Conservation (phyloP, 805 yeast species). For the Vanderwaltozyma yarrowii region DNA sequence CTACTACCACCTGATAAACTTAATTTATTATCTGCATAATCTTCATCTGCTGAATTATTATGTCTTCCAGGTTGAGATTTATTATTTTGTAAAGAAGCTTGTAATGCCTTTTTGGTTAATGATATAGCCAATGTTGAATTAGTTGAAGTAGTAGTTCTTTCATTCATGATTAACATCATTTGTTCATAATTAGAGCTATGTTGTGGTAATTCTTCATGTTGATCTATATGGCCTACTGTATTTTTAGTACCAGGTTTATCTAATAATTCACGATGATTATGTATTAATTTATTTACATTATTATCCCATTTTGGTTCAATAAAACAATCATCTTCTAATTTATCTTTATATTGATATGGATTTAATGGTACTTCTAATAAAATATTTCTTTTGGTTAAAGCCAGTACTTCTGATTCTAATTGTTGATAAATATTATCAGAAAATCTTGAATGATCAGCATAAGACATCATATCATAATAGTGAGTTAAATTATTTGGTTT, state of each 20-base stretch:
- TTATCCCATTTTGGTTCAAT: slow-evolving; percentile 38
- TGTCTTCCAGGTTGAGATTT: not conserved
- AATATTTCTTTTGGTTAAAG: slow-evolving; percentile 67
- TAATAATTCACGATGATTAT: slow-evolving; percentile 34
- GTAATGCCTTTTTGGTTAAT: slow-evolving; percentile 19
- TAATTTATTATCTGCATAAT: not conserved
- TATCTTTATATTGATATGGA: slow-evolving; percentile 44
- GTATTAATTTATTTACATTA: slow-evolving; percentile 24
- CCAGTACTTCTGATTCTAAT: slow-evolving; percentile 80
- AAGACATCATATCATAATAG: slow-evolving; percentile 76
- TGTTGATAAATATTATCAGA: slow-evolving; percentile 70
- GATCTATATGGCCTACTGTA: slow-evolving; percentile 35
- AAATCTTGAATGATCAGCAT: slow-evolving; percentile 72
- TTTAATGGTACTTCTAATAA: slow-evolving; percentile 65
- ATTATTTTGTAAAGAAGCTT: not conserved
- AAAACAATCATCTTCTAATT: slow-evolving; percentile 19
- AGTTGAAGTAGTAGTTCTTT: slow-evolving; percentile 32
- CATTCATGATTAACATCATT: slow-evolving; percentile 64
- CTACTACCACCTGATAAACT: not conserved
- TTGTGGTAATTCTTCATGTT: slow-evolving; percentile 64
- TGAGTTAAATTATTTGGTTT: slow-evolving; percentile 72
- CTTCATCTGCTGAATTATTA: slow-evolving; percentile 1
- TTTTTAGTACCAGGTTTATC: slow-evolving; percentile 30
- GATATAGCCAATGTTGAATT: slow-evolving; percentile 33
- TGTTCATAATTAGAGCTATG: slow-evolving; percentile 83